These are phyloP conservation scores for Monosporascus sp. DNA, from an alignment of 2,329 filamentous ascomycete species.

Conservation along the genomic window DNA sequence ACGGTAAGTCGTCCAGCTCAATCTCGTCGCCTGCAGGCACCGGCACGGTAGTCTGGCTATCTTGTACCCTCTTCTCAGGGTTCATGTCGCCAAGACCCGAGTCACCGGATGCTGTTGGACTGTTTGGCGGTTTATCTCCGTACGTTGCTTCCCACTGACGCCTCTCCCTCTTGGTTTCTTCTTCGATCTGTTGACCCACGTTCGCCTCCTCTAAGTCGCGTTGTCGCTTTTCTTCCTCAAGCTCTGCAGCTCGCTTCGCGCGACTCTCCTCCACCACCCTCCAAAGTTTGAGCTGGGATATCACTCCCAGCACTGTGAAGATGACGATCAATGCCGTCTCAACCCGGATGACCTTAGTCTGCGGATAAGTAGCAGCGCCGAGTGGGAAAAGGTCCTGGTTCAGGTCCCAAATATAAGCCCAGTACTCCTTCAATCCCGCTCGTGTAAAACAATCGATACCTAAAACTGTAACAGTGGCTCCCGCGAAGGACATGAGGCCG, in stretches of 20 bases:
- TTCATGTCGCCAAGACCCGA: slow-evolving; percentile 47
- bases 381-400: slow-evolving; percentile 78
- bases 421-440: slow-evolving; percentile 93
- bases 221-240: slow-evolving; percentile 39
- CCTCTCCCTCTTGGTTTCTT: slow-evolving; percentile 55
- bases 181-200: slow-evolving; percentile 62
- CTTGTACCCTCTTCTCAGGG: slow-evolving; percentile 33
- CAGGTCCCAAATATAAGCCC: slow-evolving; percentile 84
- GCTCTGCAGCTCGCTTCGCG: slow-evolving; percentile 45
- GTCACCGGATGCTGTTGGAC: slow-evolving; percentile 34
- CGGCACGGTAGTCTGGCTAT: slow-evolving; percentile 28
- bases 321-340: slow-evolving; percentile 77
- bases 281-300: slow-evolving; percentile 86
- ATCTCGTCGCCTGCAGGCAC: slow-evolving; percentile 40
- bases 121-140: slow-evolving; percentile 44
- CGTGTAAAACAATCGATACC: slow-evolving; percentile 88
- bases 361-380: slow-evolving; percentile 70
- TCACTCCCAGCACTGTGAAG: slow-evolving; percentile 66
- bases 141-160: slow-evolving; percentile 74
- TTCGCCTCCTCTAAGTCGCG: slow-evolving; percentile 59
- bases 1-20: slow-evolving; percentile 47
- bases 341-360: slow-evolving; percentile 80
- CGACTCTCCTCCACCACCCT: slow-evolving; percentile 65
- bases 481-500: slow-evolving; percentile 69
- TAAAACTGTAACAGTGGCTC: slow-evolving; percentile 71